Conservation (phyloP, 2,329 filamentous ascomycete genomes). For the Allantophomopsis cytisporea region DNA sequence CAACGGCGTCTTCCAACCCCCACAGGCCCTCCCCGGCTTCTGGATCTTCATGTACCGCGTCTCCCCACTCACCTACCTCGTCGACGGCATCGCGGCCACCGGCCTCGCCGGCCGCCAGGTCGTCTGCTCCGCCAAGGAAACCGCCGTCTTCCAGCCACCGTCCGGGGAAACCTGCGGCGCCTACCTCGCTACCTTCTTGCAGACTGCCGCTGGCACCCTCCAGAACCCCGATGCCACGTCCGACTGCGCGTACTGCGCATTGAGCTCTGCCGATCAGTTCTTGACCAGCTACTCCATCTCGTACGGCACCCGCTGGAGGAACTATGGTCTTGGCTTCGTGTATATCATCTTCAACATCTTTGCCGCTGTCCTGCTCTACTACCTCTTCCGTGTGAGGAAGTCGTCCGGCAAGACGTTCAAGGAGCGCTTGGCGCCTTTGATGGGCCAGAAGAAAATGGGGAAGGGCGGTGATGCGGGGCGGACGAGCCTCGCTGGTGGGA, state of each 20-base stretch:
- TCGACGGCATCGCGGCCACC: conserved; percentile 56
- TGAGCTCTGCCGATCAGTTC: conserved; percentile 33
- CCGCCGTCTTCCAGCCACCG: conserved; percentile 49
- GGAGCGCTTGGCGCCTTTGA: conserved; percentile 4
- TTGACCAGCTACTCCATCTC: conserved; percentile 32
- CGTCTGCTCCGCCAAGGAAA: conserved; percentile 55
- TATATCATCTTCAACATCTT: conserved; percentile 51
- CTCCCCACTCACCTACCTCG: conserved; percentile 50
- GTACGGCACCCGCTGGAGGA: conserved; percentile 50
- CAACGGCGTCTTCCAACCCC: conserved; percentile 60
- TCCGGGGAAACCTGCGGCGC: conserved; percentile 38
- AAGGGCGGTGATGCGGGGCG: conserved; percentile 1
- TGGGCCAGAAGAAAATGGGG: conserved; percentile 5
- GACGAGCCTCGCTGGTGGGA: background rate
- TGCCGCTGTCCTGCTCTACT: conserved; percentile 47
- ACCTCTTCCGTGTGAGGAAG: conserved; percentile 36
- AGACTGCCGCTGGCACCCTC: conserved; percentile 35
- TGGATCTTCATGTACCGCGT: conserved; percentile 81
- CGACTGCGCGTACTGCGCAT: conserved; percentile 47
- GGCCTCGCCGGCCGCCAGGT: conserved; percentile 56
- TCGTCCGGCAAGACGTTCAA: conserved; percentile 4
- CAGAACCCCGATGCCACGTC: conserved; percentile 30
- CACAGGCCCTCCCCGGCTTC: conserved; percentile 52
- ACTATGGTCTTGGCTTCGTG: conserved; percentile 46
- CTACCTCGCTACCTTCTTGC: conserved; percentile 41